Evolutionary conservation across 352 stramenopile species (phyloP), one percentile per base, ranked within the genome.

Genomic region (Pythium sukuiense): DNA sequence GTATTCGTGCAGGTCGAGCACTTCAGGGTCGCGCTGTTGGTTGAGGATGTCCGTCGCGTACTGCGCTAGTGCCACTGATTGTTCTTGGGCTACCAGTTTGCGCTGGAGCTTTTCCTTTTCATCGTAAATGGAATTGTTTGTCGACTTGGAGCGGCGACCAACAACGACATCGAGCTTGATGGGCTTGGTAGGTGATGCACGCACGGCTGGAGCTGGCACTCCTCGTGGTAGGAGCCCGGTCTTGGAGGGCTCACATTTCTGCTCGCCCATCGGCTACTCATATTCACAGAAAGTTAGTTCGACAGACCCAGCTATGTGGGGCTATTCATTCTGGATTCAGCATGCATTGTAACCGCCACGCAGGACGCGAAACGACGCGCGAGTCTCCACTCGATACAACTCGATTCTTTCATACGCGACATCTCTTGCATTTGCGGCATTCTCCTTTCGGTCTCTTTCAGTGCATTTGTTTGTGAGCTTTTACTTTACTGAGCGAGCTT

Each of bases 401-500:
- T 48, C 39, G 39, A 48, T 24, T 1, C 35, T 43, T 48, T 48
- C 39, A 48, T 24, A 48, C 39, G 39, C 39, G 39, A 24, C 35
- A 43, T 43, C 35, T 43, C 39, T 48, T 48, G 39, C 14, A 48
- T 45, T 45, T n/a, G 37, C 3, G 37, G 37, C 37, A 45, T n/a
- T 48, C 39, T 48, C 39, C 39, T 24, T 48, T 67, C 35, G 7
- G 49, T 55, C 18, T 24, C 39, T 48, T 48, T 67, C 35, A 20
- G 49, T 59, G 60, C 59, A 65, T 59, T 61, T 70, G 18, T 70
- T 58, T 26, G n/a, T 60, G 30, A 24, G 12, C 30, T 57, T 60
- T 63, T 73, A 69, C 27, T 57, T 89, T 87, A 92, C 77, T 93
- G 83, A 41, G 80, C 84, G 56, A 95, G 77, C 77, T 96, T 96